Conservation (phyloP, 78 protist species). For the Salpingoeca rosetta region DNA sequence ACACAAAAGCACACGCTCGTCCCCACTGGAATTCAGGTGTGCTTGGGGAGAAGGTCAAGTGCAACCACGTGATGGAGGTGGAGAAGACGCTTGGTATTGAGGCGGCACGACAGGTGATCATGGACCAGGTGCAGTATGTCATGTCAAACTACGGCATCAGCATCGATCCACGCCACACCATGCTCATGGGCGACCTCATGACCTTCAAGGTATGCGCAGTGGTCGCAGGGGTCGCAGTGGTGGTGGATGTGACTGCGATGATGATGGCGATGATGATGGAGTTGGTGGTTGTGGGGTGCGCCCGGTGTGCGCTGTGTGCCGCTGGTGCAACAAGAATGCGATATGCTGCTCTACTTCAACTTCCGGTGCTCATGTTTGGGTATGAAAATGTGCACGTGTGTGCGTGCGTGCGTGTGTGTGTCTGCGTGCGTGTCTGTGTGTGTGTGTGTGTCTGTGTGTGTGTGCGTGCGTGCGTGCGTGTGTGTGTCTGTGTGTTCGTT, state of each 20-base stretch:
- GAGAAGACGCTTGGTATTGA: slow-evolving; percentile 89
- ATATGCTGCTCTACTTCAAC: neutral
- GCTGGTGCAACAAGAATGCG: too few relatives aligned
- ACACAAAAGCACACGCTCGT: too few relatives aligned
- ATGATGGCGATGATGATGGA: too few relatives aligned
- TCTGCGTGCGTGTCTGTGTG: too few relatives aligned
- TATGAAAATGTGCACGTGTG: neutral
- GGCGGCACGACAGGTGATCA: slow-evolving; percentile 87
- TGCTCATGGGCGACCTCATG: slow-evolving; percentile 95
- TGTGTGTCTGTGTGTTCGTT: neutral
- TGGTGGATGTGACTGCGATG: too few relatives aligned
- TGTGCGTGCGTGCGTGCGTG: neutral
- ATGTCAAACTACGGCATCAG: slow-evolving; percentile 87
- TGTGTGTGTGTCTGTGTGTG: too few relatives aligned
- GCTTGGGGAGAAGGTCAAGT: slow-evolving; percentile 36
- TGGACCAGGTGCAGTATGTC: slow-evolving; percentile 71
- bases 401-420: neutral
- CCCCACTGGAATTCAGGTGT: too few relatives aligned
- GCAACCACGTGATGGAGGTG: slow-evolving; percentile 83
- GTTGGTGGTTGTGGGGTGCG: too few relatives aligned
- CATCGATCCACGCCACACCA: slow-evolving; percentile 84
- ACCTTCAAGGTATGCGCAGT: slow-evolving; percentile 39
- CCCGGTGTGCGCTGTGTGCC: too few relatives aligned
- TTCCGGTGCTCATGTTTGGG: neutral
- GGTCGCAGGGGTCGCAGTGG: too few relatives aligned